Percentiles rank a stretch among this genome's conserved stretches.
Evolutionary conservation across 306 rosid species (phyloP).

Genomic region (Cucurbita moschata): DNA sequence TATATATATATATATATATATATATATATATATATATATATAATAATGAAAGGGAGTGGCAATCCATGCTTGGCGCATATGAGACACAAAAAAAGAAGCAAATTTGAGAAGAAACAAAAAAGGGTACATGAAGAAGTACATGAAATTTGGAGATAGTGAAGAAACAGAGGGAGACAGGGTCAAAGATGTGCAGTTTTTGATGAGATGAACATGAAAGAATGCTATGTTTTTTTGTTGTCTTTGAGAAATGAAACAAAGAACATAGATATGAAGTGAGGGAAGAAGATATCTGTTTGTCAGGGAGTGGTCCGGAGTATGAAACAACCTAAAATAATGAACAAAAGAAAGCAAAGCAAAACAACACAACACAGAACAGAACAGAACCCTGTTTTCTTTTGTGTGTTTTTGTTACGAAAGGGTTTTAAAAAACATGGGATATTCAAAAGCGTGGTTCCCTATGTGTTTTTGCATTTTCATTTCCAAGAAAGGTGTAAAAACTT

Average conservation of each 20-base stretch:
- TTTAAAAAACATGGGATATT: slow-evolving; percentile 27
- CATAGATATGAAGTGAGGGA: neutral
- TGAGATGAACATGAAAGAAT: neutral
- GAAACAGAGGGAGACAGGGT: slow-evolving; percentile 1
- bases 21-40: no score
- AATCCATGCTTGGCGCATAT: neutral
- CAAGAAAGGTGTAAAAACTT: slow-evolving; percentile 49
- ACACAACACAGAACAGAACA: no score
- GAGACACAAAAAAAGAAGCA: neutral
- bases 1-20: no score
- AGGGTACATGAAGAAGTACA: slow-evolving; percentile 20
- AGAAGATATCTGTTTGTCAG: slow-evolving; percentile 1
- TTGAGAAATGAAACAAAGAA: neutral
- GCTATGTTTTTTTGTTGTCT: neutral
- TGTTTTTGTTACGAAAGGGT: no score
- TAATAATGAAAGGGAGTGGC: neutral
- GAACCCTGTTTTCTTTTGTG: no score
- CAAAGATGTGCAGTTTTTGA: slow-evolving; percentile 5
- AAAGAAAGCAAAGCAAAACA: no score
- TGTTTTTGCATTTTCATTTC: slow-evolving; percentile 63
- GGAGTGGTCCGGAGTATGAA: neutral
- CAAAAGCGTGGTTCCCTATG: slow-evolving; percentile 52
- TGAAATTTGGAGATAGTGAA: neutral
- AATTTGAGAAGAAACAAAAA: neutral
- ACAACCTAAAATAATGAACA: no score